phyloP scores from a whole-genome alignment of 2,329 filamentous ascomycete genomes.

The Aurifilum marmelostoma region DNA sequence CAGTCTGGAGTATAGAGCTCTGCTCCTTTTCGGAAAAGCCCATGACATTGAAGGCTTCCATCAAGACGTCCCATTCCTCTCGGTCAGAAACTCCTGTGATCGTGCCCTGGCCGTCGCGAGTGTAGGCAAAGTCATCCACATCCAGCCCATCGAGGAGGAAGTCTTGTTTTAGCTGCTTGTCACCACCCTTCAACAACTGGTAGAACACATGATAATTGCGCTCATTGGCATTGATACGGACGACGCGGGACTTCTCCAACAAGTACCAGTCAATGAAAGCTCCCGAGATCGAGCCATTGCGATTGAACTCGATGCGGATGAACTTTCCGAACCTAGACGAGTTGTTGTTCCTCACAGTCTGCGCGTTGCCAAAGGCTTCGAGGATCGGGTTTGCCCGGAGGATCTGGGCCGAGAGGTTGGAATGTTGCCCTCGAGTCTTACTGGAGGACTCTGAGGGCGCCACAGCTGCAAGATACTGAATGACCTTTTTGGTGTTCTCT shows the following conservation, averaged over 20 bases:
- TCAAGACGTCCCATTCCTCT: constrained; percentile 85
- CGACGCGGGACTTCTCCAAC: constrained; percentile 95
- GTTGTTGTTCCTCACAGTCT: constrained; percentile 97
- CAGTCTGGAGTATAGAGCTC: constrained; percentile 77
- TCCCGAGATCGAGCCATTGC: constrained; percentile 86
- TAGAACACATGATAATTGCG: constrained; percentile 98
- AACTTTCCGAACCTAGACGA: constrained; percentile 99
- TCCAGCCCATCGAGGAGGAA: constrained; percentile 76
- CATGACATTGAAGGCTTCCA: constrained; percentile 95
- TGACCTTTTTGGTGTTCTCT: constrained; percentile 99
- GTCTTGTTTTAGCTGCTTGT: constrained; percentile 70
- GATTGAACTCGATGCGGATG: constrained; percentile 93
- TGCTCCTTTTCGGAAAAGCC: constrained; percentile 88
- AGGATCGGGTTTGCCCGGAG: constrained; percentile 94
- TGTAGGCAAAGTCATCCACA: constrained; percentile 90
- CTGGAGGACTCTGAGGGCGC: constrained; percentile 78
- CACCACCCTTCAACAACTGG: constrained; percentile 86
- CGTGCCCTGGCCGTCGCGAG: constrained; percentile 84
- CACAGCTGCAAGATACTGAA: constrained; percentile 95
- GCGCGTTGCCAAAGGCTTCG: constrained; percentile 96
- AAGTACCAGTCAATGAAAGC: constrained; percentile 99
- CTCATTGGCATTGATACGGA: constrained; percentile 83
- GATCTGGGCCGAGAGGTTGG: constrained; percentile 94
- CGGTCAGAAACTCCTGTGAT: constrained; percentile 88
- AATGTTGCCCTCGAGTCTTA: constrained; percentile 65